Base-by-base conservation (phyloP, 192 early-diverging fungal genomes). In the Podila minutissima region DNA sequence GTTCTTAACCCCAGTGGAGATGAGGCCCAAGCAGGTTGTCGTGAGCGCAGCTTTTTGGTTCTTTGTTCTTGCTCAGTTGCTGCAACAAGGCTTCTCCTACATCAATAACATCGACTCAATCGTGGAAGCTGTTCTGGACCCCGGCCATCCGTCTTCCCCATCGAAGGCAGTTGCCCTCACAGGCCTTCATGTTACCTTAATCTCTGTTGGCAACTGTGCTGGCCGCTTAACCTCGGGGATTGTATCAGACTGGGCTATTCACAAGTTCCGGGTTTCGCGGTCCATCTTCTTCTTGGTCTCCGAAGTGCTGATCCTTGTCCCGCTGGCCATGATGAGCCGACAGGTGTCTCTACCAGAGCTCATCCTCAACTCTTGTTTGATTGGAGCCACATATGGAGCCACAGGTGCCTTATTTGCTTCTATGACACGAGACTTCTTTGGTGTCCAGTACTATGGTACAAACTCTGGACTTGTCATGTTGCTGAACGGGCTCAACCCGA, bases 101-200 rank as follows among this genome's bases (percentile, higher is more conserved):
- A 81, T 81, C 57, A 81, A 81, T 55, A 81, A 81, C 35, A 66
- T 81, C n/a, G 76, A 81, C 41, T 81, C 76, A 29, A 81, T 81
- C 32, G 67, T 81, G 29, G 65, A 72, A 9, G 76, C 76, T 19
- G 58, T 81, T 61, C 31, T 81, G 41, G 55, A 72, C 57, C 76
- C 66, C 15, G 20, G 15, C 2, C 65, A 81, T 60, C 76, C 76
- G 26, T 51, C 11, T 29, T 68, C 76, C 1, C 31, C 31, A 2
- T 48, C 71, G 7, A 65, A 66, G 4, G 61, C 71, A 12, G 61
- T 69, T 19, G 66, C 76, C n/a, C 51, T 81, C 53, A 81, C 76
- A 7, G 76, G 76, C 28, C 66, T 71, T 20, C 76, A 81, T 48
- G 62, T 81, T n/a, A 81, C 76, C 4, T 28, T 81, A 29, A 81